Percentiles rank a stretch among this genome's conserved stretches.
Evolutionary conservation across 1,284 basidiomycete species (phyloP).

Genomic region (Cutaneotrichosporon sp.): DNA sequence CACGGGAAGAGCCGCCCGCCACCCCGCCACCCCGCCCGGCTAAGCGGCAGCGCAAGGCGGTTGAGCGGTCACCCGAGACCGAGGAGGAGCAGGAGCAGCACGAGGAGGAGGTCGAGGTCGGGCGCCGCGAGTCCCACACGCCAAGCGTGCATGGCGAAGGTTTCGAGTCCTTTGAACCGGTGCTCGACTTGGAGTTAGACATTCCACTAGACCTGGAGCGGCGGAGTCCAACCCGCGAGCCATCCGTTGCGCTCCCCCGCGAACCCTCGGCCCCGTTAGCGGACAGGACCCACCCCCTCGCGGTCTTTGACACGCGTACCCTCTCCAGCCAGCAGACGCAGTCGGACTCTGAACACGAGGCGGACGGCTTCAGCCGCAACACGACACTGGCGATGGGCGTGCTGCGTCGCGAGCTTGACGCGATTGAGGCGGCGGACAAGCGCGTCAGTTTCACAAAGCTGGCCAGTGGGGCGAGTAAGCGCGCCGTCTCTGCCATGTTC

Average conservation of each 20-base stretch:
- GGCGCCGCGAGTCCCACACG: slow-evolving; percentile 51
- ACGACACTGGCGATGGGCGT: slow-evolving; percentile 86
- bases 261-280: slow-evolving; percentile 56
- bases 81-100: slow-evolving; percentile 11
- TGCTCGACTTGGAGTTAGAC: slow-evolving; percentile 21
- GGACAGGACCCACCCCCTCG: slow-evolving; percentile 67
- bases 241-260: slow-evolving; percentile 38
- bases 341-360: background rate
- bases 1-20: slow-evolving; percentile 38
- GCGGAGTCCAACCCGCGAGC: slow-evolving; percentile 22
- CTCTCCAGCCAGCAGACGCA: slow-evolving; percentile 1
- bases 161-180: slow-evolving; percentile 20
- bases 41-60: slow-evolving; percentile 14
- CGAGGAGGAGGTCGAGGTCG: slow-evolving; percentile 67
- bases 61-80: slow-evolving; percentile 12
- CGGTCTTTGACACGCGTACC: slow-evolving; percentile 70
- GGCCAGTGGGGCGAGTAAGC: slow-evolving; percentile 63
- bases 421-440: slow-evolving; percentile 55
- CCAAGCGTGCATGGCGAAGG: slow-evolving; percentile 19
- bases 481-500: slow-evolving; percentile 93
- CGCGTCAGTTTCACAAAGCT: slow-evolving; percentile 67
- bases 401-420: slow-evolving; percentile 70
- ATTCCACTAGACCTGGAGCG: background rate
- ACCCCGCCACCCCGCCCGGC: slow-evolving; percentile 12
- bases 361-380: slow-evolving; percentile 77